Evolutionary conservation across 225 moss, liverwort and hornwort species (phyloP).

Genomic region (Asterella californica): DNA sequence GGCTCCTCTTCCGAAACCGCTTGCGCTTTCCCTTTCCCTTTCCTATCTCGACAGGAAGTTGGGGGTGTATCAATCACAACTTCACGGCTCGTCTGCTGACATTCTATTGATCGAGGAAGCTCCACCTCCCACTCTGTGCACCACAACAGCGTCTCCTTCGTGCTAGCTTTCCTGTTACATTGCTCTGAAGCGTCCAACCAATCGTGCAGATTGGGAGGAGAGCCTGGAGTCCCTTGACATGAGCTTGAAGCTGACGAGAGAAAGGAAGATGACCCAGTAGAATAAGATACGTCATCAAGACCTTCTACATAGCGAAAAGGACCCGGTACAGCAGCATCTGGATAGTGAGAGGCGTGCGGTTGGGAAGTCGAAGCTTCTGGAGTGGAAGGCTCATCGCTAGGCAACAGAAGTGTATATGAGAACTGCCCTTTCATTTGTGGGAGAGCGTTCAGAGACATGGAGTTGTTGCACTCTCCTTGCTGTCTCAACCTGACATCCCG

Average conservation of each 20-base stretch:
- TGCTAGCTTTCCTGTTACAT: background rate
- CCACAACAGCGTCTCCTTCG: conserved; percentile 7
- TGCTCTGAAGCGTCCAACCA: background rate
- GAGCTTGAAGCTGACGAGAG: background rate
- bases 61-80: background rate
- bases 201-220: background rate
- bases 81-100: background rate
- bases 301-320: background rate
- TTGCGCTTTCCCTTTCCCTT: conserved; percentile 20
- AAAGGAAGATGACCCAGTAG: background rate
- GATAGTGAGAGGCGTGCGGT: background rate
- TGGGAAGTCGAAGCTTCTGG: background rate
- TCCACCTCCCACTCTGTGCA: conserved; percentile 36
- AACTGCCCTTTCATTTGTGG: background rate
- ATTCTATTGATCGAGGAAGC: background rate
- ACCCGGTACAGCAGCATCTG: background rate
- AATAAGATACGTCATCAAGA: background rate
- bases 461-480: background rate
- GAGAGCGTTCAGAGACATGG: background rate
- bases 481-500: background rate
- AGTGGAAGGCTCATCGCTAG: background rate
- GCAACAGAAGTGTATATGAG: background rate
- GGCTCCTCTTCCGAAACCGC: conserved; percentile 18
- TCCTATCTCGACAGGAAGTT: conserved; percentile 1
- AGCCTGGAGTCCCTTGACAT: background rate